These are phyloP conservation scores for Tylopilus sp. DNA, from an alignment of 1,284 basidiomycete species.

Conservation along the genomic window DNA sequence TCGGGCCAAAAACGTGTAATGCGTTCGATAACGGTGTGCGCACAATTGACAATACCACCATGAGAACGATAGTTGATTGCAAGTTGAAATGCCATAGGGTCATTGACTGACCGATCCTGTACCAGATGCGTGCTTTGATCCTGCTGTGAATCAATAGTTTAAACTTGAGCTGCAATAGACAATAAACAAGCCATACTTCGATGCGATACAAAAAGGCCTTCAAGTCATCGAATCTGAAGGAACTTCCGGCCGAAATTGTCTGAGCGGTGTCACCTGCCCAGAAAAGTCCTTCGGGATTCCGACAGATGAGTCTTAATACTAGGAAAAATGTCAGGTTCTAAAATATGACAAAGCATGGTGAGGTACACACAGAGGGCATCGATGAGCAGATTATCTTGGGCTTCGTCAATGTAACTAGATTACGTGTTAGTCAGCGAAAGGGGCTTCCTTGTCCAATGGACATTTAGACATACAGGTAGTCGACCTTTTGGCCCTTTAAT, in stretches of 20 bases:
- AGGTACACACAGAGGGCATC: constrained; percentile 54
- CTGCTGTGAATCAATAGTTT: constrained; percentile 13
- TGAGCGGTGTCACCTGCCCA: constrained; percentile 82
- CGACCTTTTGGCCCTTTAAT: constrained; percentile 45
- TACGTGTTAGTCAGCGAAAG: constrained; percentile 1
- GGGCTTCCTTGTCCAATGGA: not conserved
- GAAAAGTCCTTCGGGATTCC: constrained; percentile 65
- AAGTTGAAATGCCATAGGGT: constrained; percentile 58
- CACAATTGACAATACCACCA: constrained; percentile 67
- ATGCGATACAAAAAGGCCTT: constrained; percentile 63
- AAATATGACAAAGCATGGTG: not conserved
- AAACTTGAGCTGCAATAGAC: not conserved
- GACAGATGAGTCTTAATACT: constrained; percentile 63
- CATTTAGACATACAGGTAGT: constrained; percentile 51
- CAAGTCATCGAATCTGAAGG: constrained; percentile 70
- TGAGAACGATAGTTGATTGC: constrained; percentile 71
- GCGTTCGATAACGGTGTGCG: constrained; percentile 61
- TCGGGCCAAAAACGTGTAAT: constrained; percentile 64
- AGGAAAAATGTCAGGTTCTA: not conserved
- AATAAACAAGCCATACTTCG: constrained; percentile 43
- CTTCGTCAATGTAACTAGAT: constrained; percentile 68
- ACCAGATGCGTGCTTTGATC: constrained; percentile 16
- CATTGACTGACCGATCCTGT: constrained; percentile 16
- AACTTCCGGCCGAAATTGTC: constrained; percentile 69
- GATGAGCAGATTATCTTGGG: constrained; percentile 68